Evolutionary conservation across 176 grass and related monocot species (phyloP).

Genomic region (Calamus simplicifolius): DNA sequence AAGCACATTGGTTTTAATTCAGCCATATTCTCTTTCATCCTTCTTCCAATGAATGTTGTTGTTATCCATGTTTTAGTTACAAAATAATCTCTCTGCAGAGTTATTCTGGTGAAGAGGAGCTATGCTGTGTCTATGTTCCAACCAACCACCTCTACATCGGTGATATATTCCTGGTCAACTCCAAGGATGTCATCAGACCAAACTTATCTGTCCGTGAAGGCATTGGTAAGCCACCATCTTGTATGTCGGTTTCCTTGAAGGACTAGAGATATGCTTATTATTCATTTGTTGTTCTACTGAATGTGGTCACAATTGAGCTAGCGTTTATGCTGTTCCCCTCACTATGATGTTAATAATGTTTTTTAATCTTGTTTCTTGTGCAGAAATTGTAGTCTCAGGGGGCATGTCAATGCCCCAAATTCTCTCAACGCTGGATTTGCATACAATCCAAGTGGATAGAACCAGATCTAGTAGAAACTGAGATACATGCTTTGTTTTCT

Average conservation of each 20-base stretch:
- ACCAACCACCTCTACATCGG: slow-evolving; percentile 75
- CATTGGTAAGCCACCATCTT: slow-evolving; percentile 35
- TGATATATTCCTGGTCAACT: slow-evolving; percentile 53
- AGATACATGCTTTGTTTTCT: neutral
- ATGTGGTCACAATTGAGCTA: no score
- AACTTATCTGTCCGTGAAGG: slow-evolving; percentile 68
- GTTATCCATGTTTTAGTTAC: no score
- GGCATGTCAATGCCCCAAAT: slow-evolving; percentile 61
- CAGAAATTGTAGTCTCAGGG: slow-evolving; percentile 58
- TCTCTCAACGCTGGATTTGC: slow-evolving; percentile 32
- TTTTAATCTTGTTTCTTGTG: slow-evolving; percentile 1
- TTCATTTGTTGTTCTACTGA: no score
- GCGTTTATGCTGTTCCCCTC: no score
- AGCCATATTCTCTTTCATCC: no score
- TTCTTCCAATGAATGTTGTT: no score
- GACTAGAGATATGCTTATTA: neutral
- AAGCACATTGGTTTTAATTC: no score
- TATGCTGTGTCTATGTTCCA: slow-evolving; percentile 58
- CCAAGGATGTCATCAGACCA: slow-evolving; percentile 52
- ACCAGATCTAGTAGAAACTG: slow-evolving; percentile 37
- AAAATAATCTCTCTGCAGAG: slow-evolving; percentile 16
- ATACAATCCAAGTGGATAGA: slow-evolving; percentile 29
- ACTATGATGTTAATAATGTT: no score
- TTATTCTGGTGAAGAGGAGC: slow-evolving; percentile 59
- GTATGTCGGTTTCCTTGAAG: neutral